Evolutionary conservation across 2,329 filamentous ascomycete genomes (phyloP).

Genomic region (Xylariomycetidae sp.): DNA sequence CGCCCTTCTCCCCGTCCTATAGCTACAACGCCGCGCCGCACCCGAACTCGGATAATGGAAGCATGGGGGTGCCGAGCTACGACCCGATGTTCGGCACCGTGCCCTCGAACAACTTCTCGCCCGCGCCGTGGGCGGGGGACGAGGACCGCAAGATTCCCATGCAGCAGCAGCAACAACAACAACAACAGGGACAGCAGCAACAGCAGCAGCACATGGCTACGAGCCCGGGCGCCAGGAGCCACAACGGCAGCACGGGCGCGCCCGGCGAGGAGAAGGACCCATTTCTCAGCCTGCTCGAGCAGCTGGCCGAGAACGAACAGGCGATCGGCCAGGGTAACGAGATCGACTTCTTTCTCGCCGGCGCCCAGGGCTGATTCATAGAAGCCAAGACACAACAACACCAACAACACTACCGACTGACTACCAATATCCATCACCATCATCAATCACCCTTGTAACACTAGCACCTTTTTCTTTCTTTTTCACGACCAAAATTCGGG

Average conservation of each 20-base stretch:
- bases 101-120: constrained; percentile 47
- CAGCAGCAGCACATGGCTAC: constrained; percentile 23
- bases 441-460: too few relatives aligned
- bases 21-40: constrained; percentile 33
- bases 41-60: constrained; percentile 23
- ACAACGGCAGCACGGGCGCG: constrained; percentile 43
- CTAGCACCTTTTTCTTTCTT: too few relatives aligned
- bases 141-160: constrained; percentile 36
- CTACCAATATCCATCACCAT: too few relatives aligned
- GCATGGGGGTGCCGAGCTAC: constrained; percentile 31
- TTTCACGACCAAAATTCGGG: too few relatives aligned
- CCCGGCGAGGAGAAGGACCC: constrained; percentile 67
- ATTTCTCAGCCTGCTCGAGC: constrained; percentile 72
- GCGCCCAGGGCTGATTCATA: constrained; percentile 18
- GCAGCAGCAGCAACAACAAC: constrained; percentile 14
- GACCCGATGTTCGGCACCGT: constrained; percentile 56
- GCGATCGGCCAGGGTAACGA: constrained; percentile 63
- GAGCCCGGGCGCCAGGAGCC: constrained; percentile 44
- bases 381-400: too few relatives aligned
- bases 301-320: constrained; percentile 76
- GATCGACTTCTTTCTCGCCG: constrained; percentile 67
- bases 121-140: constrained; percentile 44
- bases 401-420: too few relatives aligned
- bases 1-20: constrained; percentile 38
- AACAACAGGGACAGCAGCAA: constrained; percentile 5